Evolutionary conservation across 1,284 basidiomycete species (phyloP), one percentile per base, ranked within the genome.

Genomic region (Rhodotorula mucilaginosa): DNA sequence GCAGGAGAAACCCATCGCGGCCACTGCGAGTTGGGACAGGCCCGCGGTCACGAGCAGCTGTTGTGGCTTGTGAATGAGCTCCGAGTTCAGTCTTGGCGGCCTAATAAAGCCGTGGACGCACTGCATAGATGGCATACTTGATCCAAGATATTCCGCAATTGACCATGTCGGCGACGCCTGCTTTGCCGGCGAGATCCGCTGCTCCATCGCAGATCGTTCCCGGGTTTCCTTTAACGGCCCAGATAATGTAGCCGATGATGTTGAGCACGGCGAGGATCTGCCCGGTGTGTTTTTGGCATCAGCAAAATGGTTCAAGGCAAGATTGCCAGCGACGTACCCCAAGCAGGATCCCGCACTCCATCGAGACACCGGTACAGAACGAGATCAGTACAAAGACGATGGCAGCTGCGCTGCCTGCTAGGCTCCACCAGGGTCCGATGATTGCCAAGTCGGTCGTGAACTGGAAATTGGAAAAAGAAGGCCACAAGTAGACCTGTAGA

Each of bases 131-230:
- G 13, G 44, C 29, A 15, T 46, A 62, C 8, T 34, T 31, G 34
- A 69, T 31, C 68, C 68, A 69, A 3, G 13, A 4, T 3, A 46
- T 58, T 21, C 58, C 46, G 68, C 68, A 69, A 19, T 47, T 39
- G 29, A 65, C 18, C 23, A 46, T 51, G 23, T 39, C 29, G 5
- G 48, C n/a, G 6, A 34, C 61, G 0, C 34, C 10, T 0, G 57
- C 39, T 23, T 65, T 47, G 10, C 26, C 47, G 5, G 51, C 39
- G 4, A 65, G 39, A 12, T 12, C 15, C 29, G 47, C 21, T 3
- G 52, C 60, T 3, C 58, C 59, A 12, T 57, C 48, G 51, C 68
- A 70, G 46, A 70, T 26, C 18, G 48, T 60, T 5, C 51, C 58
- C 4, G 8, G 13, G 16, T 23, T 64, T 0, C 61, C 64, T 21